Percentiles rank a stretch among this genome's conserved stretches.
phyloP scores from a whole-genome alignment of 139 green algal genomes.

The Axilococcus clingmanii region DNA sequence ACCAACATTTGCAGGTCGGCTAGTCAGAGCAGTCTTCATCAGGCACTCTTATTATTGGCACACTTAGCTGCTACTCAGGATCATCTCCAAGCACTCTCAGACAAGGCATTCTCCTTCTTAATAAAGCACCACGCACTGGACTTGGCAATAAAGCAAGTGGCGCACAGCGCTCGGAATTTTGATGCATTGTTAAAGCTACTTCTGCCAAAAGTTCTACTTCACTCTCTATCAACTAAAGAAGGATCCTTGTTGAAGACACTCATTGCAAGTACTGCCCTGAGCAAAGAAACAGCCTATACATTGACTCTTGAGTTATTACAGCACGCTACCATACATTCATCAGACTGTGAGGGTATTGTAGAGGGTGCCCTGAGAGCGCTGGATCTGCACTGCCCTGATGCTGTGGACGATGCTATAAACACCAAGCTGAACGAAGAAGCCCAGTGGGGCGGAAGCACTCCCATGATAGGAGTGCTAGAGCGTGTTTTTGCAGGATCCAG shows the following conservation, averaged over 20 bases:
- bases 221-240: neutral
- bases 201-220: neutral
- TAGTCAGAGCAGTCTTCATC: slow-evolving; percentile 2
- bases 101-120: slow-evolving; percentile 33
- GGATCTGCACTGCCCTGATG: slow-evolving; percentile 34
- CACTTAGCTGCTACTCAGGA: slow-evolving; percentile 51
- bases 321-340: too few species aligned
- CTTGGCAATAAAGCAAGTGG: too few species aligned
- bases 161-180: too few species aligned
- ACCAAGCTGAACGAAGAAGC: slow-evolving; percentile 2
- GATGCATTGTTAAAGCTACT: neutral
- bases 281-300: too few species aligned
- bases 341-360: neutral
- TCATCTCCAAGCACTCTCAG: slow-evolving; percentile 30
- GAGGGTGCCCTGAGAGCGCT: slow-evolving; percentile 21
- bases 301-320: too few species aligned
- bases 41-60: slow-evolving; percentile 42
- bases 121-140: slow-evolving; percentile 16
- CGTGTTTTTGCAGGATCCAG: too few species aligned
- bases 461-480: slow-evolving; percentile 3
- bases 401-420: slow-evolving; percentile 25
- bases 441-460: neutral
- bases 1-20: slow-evolving; percentile 22
- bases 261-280: neutral
- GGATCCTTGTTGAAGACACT: neutral